These are phyloP conservation scores for Trebouxia gelatinosa DNA, from an alignment of 163 green algal genomes.

Conservation along the genomic window DNA sequence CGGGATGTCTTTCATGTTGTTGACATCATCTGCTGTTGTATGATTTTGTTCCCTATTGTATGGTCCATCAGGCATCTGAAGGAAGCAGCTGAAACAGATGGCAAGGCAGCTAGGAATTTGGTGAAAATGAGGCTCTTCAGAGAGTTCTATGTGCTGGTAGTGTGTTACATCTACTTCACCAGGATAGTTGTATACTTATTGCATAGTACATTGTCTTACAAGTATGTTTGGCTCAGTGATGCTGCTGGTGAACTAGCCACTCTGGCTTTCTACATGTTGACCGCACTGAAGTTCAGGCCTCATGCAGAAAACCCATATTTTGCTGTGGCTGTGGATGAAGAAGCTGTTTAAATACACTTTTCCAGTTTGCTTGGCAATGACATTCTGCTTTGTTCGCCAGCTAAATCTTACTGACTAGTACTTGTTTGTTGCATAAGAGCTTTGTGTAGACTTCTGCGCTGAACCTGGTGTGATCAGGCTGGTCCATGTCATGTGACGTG, in stretches of 20 bases:
- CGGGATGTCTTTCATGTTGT: slow-evolving; percentile 93
- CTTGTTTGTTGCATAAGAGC: too few relatives aligned
- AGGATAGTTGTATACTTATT: slow-evolving; percentile 94
- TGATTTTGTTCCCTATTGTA: slow-evolving; percentile 97
- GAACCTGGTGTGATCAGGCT: too few relatives aligned
- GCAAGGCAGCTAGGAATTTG: slow-evolving; percentile 88
- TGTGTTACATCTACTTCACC: slow-evolving; percentile 98
- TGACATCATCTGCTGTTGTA: slow-evolving; percentile 98
- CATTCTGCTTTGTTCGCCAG: too few relatives aligned
- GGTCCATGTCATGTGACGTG: too few relatives aligned
- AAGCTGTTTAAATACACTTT: slow-evolving; percentile 36
- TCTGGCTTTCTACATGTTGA: slow-evolving; percentile 88
- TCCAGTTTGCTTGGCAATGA: too few relatives aligned
- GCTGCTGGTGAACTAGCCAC: slow-evolving; percentile 77
- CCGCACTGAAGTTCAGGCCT: slow-evolving; percentile 81
- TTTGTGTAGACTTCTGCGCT: too few relatives aligned
- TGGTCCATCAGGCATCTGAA: slow-evolving; percentile 96
- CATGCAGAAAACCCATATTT: slow-evolving; percentile 75
- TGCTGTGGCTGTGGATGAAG: slow-evolving; percentile 32
- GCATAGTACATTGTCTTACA: slow-evolving; percentile 70
- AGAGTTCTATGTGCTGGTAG: slow-evolving; percentile 95
- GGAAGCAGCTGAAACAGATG: slow-evolving; percentile 81
- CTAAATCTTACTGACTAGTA: too few relatives aligned
- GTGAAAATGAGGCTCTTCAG: slow-evolving; percentile 93
- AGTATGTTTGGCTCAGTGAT: slow-evolving; percentile 75